A percentile compares a stretch with the other conserved stretches of the same genome.
Conservation (phyloP, 179 eudicot genomes). For the Carnegiea gigantea region DNA sequence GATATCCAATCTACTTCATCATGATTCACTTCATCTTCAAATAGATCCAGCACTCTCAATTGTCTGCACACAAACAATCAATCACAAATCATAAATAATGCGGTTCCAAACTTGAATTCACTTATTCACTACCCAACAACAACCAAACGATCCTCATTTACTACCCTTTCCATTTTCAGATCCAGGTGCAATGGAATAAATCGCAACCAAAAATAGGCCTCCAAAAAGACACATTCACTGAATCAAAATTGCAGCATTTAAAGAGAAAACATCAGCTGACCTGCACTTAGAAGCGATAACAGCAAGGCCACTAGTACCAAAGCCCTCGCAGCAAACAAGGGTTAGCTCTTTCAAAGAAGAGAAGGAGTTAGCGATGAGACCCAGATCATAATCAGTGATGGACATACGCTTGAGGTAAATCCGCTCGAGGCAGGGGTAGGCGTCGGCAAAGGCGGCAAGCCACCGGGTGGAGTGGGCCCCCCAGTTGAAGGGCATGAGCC, state of each 20-base stretch:
- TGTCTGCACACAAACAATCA: conserved; percentile 28
- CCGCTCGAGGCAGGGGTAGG: conserved; percentile 56
- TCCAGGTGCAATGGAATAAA: conserved; percentile 21
- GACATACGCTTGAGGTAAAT: conserved; percentile 66
- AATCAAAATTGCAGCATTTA: background rate
- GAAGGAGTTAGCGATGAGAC: conserved; percentile 33
- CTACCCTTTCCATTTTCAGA: conserved; percentile 22
- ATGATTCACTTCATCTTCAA: conserved; percentile 65
- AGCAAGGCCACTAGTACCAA: conserved; percentile 67
- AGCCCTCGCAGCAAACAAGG: conserved; percentile 74
- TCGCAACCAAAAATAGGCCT: conserved; percentile 18
- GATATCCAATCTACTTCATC: conserved; percentile 84
- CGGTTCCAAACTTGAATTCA: background rate
- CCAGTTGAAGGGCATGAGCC: conserved; percentile 62
- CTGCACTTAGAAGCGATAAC: conserved; percentile 54
- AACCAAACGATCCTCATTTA: background rate
- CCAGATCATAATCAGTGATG: conserved; percentile 60
- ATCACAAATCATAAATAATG: background rate
- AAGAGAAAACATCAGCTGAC: conserved; percentile 20
- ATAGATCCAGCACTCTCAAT: conserved; percentile 65
- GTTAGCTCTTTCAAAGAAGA: conserved; percentile 53
- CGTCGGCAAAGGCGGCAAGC: conserved; percentile 36
- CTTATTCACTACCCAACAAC: background rate
- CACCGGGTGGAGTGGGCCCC: conserved; percentile 58
- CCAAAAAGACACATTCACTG: background rate